A percentile compares a stretch with the other conserved stretches of the same genome.
Evolutionary conservation across 2,329 filamentous ascomycete genomes (phyloP).

Genomic region (Alternaria novae-zelandiae): DNA sequence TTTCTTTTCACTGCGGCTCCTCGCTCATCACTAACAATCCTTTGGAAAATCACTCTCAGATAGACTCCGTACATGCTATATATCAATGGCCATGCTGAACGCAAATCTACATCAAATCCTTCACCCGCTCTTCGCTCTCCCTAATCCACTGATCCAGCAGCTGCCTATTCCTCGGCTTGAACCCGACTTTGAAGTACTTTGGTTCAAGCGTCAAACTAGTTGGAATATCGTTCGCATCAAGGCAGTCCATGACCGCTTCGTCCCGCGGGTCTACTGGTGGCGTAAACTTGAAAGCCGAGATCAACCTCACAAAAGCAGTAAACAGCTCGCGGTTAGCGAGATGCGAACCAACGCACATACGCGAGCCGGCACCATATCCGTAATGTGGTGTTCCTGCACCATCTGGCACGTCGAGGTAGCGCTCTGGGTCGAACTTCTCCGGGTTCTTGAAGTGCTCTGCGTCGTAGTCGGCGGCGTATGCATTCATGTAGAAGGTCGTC

Average conservation of each 20-base stretch:
- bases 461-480: conserved; percentile 78
- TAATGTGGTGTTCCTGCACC: conserved; percentile 58
- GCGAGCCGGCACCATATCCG: conserved; percentile 55
- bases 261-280: conserved; percentile 50
- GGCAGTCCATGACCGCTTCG: conserved; percentile 52
- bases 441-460: conserved; percentile 70
- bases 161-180: conserved; percentile 52
- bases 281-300: conserved; percentile 55
- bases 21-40: neutral
- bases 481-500: conserved; percentile 80
- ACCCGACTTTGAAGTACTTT: conserved; percentile 58
- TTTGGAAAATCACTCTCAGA: neutral
- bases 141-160: conserved; percentile 55
- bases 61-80: neutral
- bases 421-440: conserved; percentile 69
- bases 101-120: conserved; percentile 41
- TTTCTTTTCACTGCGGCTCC: neutral
- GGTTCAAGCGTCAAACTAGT: conserved; percentile 59
- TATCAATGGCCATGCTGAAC: neutral
- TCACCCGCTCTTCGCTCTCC: conserved; percentile 56
- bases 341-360: conserved; percentile 57
- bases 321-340: conserved; percentile 51
- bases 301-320: conserved; percentile 57
- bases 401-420: conserved; percentile 63
- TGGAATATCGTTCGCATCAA: conserved; percentile 55